phyloP scores from a whole-genome alignment of 2,329 filamentous ascomycete genomes.

The Penicillium sp. region DNA sequence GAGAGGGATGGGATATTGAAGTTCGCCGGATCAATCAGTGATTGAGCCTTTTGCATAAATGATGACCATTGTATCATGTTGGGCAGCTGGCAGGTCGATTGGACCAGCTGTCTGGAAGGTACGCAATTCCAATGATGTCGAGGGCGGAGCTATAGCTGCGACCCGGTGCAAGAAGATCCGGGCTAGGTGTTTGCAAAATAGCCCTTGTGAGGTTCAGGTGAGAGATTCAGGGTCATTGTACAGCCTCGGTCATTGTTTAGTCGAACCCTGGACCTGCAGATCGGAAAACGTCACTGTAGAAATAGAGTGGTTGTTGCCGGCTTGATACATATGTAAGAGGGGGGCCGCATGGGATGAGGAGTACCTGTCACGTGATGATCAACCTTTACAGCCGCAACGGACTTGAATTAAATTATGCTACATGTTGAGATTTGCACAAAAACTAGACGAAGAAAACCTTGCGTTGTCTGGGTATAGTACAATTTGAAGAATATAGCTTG shows the following conservation, averaged over 20 bases:
- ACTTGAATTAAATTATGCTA: neutral
- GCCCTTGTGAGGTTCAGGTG: slow-evolving; percentile 21
- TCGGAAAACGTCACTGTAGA: slow-evolving; percentile 14
- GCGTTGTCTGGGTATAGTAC: neutral
- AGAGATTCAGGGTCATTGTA: slow-evolving; percentile 30
- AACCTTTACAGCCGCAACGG: slow-evolving; percentile 14
- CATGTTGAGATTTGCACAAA: neutral
- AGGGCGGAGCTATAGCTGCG: slow-evolving; percentile 26
- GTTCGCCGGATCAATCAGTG: slow-evolving; percentile 86
- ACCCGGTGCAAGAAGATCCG: slow-evolving; percentile 20
- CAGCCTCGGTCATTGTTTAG: slow-evolving; percentile 22
- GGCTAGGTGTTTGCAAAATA: slow-evolving; percentile 21
- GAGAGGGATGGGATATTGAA: slow-evolving; percentile 71
- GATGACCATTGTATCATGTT: slow-evolving; percentile 68
- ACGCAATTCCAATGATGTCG: slow-evolving; percentile 18
- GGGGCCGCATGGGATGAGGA: slow-evolving; percentile 12
- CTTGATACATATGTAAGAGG: slow-evolving; percentile 21
- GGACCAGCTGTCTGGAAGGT: slow-evolving; percentile 2
- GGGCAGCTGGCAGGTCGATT: slow-evolving; percentile 12
- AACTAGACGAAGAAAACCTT: neutral
- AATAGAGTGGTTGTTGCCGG: slow-evolving; percentile 20
- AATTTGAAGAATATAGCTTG: neutral
- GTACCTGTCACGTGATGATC: slow-evolving; percentile 19
- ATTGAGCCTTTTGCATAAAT: slow-evolving; percentile 93
- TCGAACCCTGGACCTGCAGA: slow-evolving; percentile 16